Base-by-base conservation (phyloP, 179 eudicot genomes). In the Corrigiola litoralis region DNA sequence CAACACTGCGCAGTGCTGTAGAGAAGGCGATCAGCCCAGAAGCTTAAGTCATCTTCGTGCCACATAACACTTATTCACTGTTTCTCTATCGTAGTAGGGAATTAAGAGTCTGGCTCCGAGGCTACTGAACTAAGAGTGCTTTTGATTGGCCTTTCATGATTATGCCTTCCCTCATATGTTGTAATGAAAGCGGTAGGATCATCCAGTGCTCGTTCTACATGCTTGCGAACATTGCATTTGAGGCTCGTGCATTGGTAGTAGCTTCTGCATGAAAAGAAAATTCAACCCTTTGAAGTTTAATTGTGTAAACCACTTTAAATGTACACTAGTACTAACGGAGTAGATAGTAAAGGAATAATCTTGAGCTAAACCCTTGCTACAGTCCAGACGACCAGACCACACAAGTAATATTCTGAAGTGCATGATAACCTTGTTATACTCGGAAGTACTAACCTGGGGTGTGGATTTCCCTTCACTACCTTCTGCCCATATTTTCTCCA, bases 401-500 rank as follows among this genome's bases (percentile, higher is more conserved):
- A 18, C 32, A 32, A 6, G 32, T 25, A 50, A 2, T 25, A 34
- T 16, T 29, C 58, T 12, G 16, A 52, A 50, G 55, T 27, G 14
- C n/a, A n/a, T n/a, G n/a, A n/a, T n/a, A n/a, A n/a, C n/a, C n/a
- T 9, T 37, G 31, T 38, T 4, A 21, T 7, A 9, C 14, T 13
- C n/a, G n/a, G 37, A 50, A 16, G 45, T 45, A 54, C 72, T 37
- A 63, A 90, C 97, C 97, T 91, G 72, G 97, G 97, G 73, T 84
- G 79, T 16, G 90, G 79, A 70, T 82, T 88, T 79, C 96, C 96
- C 74, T 80, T 91, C 33, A 91, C 97, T 57, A 88, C 87, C 74
- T 91, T 91, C 75, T 91, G 97, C 33, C 97, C 95, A 38, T 90
- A 88, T 71, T 90, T 90, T 72, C 97, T 81, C 97, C 97, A 90